phyloP scores from a whole-genome alignment of 768 basidiomycete species.

The Trametes sanguinea region DNA sequence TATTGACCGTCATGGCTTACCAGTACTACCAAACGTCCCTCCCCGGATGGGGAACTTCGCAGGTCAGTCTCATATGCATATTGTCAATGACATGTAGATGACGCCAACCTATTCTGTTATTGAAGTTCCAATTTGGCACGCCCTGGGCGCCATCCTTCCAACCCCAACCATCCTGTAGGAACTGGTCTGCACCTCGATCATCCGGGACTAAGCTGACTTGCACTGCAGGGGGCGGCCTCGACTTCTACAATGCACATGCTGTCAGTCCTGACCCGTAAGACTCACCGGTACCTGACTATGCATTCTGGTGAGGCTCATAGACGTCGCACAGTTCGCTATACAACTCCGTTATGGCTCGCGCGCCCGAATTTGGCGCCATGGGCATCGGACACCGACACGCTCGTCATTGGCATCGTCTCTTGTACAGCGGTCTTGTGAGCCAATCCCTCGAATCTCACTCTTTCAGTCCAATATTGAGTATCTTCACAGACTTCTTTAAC shows the following conservation, averaged over 20 bases:
- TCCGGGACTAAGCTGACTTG: not conserved
- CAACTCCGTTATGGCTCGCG: constrained; percentile 37
- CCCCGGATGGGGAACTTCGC: constrained; percentile 52
- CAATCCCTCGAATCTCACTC: not conserved
- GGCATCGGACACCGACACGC: constrained; percentile 67
- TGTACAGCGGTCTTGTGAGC: constrained; percentile 60
- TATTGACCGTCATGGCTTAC: constrained; percentile 15
- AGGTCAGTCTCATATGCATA: constrained; percentile 26
- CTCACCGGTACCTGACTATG: constrained; percentile 22
- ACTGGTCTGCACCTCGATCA: constrained; percentile 27
- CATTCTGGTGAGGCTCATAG: not conserved
- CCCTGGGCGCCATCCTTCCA: constrained; percentile 38
- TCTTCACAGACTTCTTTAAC: constrained; percentile 48
- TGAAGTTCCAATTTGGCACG: constrained; percentile 35
- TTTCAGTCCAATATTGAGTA: too few relatives aligned
- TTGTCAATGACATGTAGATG: too few relatives aligned
- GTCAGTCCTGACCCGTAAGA: constrained; percentile 54
- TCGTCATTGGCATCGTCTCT: constrained; percentile 60
- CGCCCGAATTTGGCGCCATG: constrained; percentile 27
- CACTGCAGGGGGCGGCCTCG: constrained; percentile 58
- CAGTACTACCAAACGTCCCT: constrained; percentile 27
- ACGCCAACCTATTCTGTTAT: too few relatives aligned
- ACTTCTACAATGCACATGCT: constrained; percentile 67
- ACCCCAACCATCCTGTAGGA: constrained; percentile 56
- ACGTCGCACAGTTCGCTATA: constrained; percentile 34